phyloP scores from a whole-genome alignment of 306 rosid species.

The Trifolium subterraneum region DNA sequence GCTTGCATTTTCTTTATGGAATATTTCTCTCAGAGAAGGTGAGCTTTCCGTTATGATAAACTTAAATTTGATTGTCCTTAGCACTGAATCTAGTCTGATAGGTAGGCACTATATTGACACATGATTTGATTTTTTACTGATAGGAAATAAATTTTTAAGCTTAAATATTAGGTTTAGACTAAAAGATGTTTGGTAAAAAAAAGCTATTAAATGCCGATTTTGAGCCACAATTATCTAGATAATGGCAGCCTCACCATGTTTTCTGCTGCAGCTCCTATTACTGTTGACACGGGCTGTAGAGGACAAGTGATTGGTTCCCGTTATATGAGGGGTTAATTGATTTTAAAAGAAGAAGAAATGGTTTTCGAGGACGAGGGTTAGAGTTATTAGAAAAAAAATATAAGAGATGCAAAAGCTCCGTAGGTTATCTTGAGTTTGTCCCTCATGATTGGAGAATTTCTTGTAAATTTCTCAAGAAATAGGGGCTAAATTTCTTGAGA shows the following conservation, averaged over 20 bases:
- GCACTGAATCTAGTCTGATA: neutral
- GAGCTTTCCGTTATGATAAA: constrained; percentile 40
- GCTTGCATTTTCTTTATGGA: constrained; percentile 83
- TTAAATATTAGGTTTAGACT: constrained; percentile 1
- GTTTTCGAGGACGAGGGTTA: neutral
- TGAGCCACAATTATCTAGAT: constrained; percentile 5
- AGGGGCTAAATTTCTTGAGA: too few species aligned
- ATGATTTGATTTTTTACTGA: constrained; percentile 32
- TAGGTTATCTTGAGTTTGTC: neutral
- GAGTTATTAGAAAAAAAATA: neutral
- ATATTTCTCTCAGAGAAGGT: constrained; percentile 79
- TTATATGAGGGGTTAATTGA: neutral
- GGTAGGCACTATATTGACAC: constrained; percentile 1
- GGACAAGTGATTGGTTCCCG: neutral
- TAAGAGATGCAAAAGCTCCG: neutral
- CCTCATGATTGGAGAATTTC: constrained; percentile 1
- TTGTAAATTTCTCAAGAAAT: too few species aligned
- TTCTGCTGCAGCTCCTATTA: neutral
- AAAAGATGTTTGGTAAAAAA: neutral
- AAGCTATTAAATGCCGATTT: neutral
- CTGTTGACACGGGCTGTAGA: neutral
- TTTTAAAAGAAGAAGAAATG: constrained; percentile 11
- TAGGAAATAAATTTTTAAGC: neutral
- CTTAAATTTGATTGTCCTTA: constrained; percentile 19
- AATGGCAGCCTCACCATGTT: neutral